phyloP scores from a whole-genome alignment of 108 stramenopile species.

The Seminavis robusta region DNA sequence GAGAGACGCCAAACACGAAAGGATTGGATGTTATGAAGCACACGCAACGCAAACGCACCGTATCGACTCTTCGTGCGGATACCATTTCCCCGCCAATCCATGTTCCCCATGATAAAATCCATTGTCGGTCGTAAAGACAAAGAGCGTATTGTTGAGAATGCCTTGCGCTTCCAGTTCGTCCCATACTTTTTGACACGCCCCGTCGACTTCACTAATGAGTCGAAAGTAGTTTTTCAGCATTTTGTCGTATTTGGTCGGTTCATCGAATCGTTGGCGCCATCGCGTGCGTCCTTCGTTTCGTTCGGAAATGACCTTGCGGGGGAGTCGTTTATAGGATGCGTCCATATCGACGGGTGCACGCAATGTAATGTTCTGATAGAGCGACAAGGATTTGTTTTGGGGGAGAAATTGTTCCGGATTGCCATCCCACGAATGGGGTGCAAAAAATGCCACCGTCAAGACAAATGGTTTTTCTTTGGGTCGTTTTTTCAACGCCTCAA shows the following conservation, averaged over 20 bases:
- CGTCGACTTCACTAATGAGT: slow-evolving; percentile 78
- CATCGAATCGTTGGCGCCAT: slow-evolving; percentile 62
- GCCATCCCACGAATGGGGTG: slow-evolving; percentile 63
- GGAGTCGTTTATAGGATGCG: slow-evolving; percentile 18
- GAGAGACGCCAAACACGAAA: too few relatives aligned
- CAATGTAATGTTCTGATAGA: slow-evolving; percentile 61
- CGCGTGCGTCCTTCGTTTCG: slow-evolving; percentile 71
- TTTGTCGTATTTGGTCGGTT: slow-evolving; percentile 54
- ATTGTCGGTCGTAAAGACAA: slow-evolving; percentile 86
- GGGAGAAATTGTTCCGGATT: slow-evolving; percentile 24
- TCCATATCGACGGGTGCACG: slow-evolving; percentile 39
- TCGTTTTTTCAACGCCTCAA: slow-evolving; percentile 47
- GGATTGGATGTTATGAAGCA: too few relatives aligned
- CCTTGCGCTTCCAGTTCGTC: slow-evolving; percentile 48
- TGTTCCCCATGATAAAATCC: slow-evolving; percentile 66
- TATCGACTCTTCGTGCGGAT: slow-evolving; percentile 77
- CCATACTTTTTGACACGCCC: slow-evolving; percentile 51
- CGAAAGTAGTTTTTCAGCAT: slow-evolving; percentile 64
- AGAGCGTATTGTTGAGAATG: slow-evolving; percentile 56
- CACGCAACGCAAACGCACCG: too few relatives aligned
- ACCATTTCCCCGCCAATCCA: slow-evolving; percentile 58
- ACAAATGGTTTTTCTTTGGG: slow-evolving; percentile 56
- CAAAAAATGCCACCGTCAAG: slow-evolving; percentile 78
- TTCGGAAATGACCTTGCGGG: too few relatives aligned
- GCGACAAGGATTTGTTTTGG: slow-evolving; percentile 32